Evolutionary conservation across 371 early-diverging fungal species (phyloP).

Genomic region (Actinomucor elegans): DNA sequence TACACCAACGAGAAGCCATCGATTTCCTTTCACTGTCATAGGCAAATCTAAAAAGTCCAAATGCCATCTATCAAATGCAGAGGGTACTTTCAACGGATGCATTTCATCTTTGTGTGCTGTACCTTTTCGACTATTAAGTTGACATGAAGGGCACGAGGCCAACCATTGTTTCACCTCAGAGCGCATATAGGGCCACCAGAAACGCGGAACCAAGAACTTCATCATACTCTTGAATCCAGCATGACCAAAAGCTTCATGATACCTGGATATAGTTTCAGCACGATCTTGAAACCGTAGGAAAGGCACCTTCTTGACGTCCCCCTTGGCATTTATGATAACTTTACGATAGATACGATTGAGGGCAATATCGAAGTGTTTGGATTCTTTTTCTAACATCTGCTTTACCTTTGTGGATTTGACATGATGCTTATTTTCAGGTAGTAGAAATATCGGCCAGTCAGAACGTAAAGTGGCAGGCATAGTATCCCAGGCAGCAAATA

Average conservation of each 20-base stretch:
- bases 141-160: neutral
- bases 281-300: neutral
- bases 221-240: slow-evolving; percentile 6
- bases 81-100: slow-evolving; percentile 2
- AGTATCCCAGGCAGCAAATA: neutral
- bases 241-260: slow-evolving; percentile 15
- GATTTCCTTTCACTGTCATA: slow-evolving; percentile 19
- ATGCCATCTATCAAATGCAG: slow-evolving; percentile 27
- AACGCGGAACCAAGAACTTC: neutral
- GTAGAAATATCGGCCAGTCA: neutral
- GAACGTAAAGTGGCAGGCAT: neutral
- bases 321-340: too few species aligned
- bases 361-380: neutral
- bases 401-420: slow-evolving; percentile 1
- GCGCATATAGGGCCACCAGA: slow-evolving; percentile 5
- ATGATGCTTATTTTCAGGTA: neutral
- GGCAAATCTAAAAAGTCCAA: slow-evolving; percentile 37
- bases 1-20: slow-evolving; percentile 31
- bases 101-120: slow-evolving; percentile 1
- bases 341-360: neutral
- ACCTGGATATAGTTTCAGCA: neutral
- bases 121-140: neutral
- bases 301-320: too few species aligned
- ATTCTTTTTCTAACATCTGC: neutral
- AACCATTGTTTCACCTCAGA: neutral